Conservation (phyloP, 495 filamentous ascomycete species). For the Xylaria curta region DNA sequence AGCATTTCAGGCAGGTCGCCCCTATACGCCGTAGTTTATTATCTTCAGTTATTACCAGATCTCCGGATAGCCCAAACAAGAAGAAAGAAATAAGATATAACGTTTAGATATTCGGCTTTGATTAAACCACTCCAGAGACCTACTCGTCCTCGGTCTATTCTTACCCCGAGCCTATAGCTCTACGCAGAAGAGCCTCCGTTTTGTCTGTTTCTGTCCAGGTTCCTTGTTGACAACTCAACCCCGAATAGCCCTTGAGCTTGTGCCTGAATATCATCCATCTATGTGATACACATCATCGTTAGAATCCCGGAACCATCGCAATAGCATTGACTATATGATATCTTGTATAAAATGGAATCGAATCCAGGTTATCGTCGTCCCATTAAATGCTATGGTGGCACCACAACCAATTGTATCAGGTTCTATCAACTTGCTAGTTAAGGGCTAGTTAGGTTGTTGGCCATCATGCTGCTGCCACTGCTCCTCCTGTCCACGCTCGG, state of each 20-base stretch:
- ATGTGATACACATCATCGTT: background rate
- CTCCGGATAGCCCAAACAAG: background rate
- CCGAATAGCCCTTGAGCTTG: background rate
- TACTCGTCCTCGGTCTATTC: background rate
- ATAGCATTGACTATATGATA: background rate
- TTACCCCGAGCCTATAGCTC: background rate
- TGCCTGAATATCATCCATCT: slow-evolving; percentile 21
- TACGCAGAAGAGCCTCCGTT: slow-evolving; percentile 10
- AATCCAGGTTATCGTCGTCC: background rate
- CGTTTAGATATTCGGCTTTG: background rate
- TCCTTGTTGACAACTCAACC: background rate
- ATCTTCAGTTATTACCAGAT: background rate
- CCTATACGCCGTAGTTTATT: background rate
- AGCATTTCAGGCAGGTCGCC: background rate
- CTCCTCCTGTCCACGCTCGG: slow-evolving; percentile 35
- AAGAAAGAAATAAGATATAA: background rate
- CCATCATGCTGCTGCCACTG: slow-evolving; percentile 10
- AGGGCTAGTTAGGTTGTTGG: background rate
- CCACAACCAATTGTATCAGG: background rate
- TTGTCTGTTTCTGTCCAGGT: slow-evolving; percentile 1
- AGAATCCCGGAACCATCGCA: background rate
- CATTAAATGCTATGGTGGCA: background rate
- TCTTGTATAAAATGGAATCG: background rate
- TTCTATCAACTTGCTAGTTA: background rate
- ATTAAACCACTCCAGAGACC: background rate